These are phyloP conservation scores for Diaporthe eres DNA, from an alignment of 2,329 filamentous ascomycete genomes.

Conservation along the genomic window DNA sequence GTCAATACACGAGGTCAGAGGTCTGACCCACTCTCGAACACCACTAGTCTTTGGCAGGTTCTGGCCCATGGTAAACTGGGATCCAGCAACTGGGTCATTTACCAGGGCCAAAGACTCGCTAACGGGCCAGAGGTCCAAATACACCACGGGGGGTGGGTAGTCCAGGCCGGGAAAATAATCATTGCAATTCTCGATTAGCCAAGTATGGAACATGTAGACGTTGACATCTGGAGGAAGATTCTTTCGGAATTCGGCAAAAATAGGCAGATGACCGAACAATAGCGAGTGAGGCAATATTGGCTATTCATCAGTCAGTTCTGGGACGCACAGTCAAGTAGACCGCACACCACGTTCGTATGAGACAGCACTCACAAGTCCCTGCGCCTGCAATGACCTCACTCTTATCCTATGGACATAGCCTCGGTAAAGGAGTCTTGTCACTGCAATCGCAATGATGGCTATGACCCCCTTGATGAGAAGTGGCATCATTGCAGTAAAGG, in stretches of 20 bases:
- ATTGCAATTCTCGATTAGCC: not conserved
- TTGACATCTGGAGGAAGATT: not conserved
- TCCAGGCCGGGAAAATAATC: not conserved
- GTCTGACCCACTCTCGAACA: not conserved
- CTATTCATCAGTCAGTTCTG: not conserved
- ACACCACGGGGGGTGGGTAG: not conserved
- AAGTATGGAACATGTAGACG: not conserved
- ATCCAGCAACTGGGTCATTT: not conserved
- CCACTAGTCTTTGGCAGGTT: not conserved
- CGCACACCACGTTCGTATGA: not conserved
- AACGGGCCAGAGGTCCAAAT: not conserved
- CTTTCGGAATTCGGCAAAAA: not conserved
- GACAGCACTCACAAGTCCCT: not conserved
- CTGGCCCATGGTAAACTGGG: not conserved
- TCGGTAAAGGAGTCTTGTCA: not conserved
- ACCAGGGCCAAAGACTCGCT: not conserved
- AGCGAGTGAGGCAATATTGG: not conserved
- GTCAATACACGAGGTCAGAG: not conserved
- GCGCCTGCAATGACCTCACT: not conserved
- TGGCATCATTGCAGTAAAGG: not conserved
- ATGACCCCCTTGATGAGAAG: not conserved
- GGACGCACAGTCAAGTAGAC: not conserved
- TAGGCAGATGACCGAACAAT: not conserved
- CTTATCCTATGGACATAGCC: not conserved
- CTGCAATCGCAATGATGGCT: not conserved